Conservation (phyloP, 2,329 filamentous ascomycete species). For the Arthroderma uncinatum region DNA sequence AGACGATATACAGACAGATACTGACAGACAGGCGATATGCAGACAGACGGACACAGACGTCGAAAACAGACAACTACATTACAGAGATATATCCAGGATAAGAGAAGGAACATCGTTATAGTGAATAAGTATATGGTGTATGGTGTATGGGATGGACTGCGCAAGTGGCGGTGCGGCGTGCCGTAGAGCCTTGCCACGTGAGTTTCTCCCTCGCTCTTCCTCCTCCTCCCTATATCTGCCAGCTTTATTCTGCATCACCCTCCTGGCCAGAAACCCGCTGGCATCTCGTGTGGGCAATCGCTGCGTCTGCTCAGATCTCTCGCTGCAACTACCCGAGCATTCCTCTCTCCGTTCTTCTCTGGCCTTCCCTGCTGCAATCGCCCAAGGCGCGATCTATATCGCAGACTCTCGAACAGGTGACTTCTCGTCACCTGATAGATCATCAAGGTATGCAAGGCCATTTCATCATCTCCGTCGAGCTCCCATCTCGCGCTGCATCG, state of each 20-base stretch:
- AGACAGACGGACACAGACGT: too few species aligned
- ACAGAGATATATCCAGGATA: too few species aligned
- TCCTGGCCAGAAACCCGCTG: slow-evolving; percentile 2
- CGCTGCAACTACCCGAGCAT: not conserved
- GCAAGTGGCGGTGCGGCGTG: slow-evolving; percentile 1
- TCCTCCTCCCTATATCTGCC: slow-evolving; percentile 9
- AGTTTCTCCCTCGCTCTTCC: slow-evolving; percentile 16
- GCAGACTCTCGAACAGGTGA: slow-evolving; percentile 13
- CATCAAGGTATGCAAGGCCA: slow-evolving; percentile 12
- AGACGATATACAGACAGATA: too few species aligned
- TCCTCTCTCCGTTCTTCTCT: not conserved
- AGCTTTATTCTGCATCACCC: slow-evolving; percentile 2
- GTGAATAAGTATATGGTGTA: too few species aligned
- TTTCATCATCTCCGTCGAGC: slow-evolving; percentile 5
- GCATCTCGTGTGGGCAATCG: not conserved
- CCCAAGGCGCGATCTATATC: slow-evolving; percentile 14
- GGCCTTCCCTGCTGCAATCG: not conserved
- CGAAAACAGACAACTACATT: too few species aligned
- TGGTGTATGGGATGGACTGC: not conserved
- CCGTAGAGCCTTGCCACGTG: slow-evolving; percentile 14
- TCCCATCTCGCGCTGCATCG: not conserved
- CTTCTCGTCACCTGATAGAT: slow-evolving; percentile 17
- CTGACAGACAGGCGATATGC: too few species aligned
- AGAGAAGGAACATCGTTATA: too few species aligned
- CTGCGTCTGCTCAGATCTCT: not conserved